A percentile compares a stretch with the other conserved stretches of the same genome.
Evolutionary conservation across 176 grass and related monocot genomes (phyloP).

Genomic region (Oryza meyeriana): DNA sequence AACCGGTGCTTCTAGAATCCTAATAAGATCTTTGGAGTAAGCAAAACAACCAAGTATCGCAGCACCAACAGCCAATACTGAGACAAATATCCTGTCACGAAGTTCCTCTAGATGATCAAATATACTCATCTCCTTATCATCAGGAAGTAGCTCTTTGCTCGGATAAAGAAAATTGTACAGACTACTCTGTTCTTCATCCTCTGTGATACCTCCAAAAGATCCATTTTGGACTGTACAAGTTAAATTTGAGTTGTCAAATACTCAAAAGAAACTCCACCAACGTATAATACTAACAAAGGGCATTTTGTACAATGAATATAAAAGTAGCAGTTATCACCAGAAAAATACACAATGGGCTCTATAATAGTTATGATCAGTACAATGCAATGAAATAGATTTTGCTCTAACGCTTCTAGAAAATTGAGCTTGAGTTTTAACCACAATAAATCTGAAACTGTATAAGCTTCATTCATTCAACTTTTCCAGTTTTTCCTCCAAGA

Average conservation of each 20-base stretch:
- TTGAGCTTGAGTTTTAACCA: background rate
- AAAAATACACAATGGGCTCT: background rate
- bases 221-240: constrained; percentile 44
- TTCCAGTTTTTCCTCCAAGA: background rate
- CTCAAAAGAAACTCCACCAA: constrained; percentile 12
- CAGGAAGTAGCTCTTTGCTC: constrained; percentile 88
- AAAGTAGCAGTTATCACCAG: background rate
- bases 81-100: constrained; percentile 84
- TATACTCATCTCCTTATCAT: constrained; percentile 97
- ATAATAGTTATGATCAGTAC: background rate
- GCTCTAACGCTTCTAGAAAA: background rate
- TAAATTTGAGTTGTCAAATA: constrained; percentile 24
- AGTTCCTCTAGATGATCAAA: constrained; percentile 98
- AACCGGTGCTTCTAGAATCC: constrained; percentile 88
- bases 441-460: background rate
- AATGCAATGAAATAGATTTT: constrained; percentile 1
- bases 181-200: constrained; percentile 49
- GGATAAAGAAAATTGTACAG: constrained; percentile 93
- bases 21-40: constrained; percentile 82
- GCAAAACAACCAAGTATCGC: constrained; percentile 86
- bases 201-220: constrained; percentile 31
- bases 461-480: background rate
- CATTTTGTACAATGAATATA: constrained; percentile 7
- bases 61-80: constrained; percentile 81
- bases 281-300: background rate